Evolutionary conservation across 768 basidiomycete genomes (phyloP), one percentile per base, ranked within the genome.

Genomic region (Mycena vitilis): DNA sequence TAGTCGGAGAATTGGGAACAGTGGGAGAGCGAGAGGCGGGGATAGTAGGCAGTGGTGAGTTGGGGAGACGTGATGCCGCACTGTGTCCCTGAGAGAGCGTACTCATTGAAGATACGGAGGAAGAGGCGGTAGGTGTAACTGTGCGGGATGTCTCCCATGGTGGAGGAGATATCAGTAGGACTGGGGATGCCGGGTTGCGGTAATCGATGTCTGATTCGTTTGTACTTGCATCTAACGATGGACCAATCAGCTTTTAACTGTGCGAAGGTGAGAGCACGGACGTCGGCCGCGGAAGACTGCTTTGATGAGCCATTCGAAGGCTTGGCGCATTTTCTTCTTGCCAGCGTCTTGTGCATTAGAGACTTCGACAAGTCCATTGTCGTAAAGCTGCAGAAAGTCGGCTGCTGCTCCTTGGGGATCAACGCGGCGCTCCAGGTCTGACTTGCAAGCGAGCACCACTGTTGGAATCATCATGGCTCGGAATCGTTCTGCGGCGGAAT

Each of bases 391-490:
- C 48, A 92, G 82, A 48, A 90, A 76, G 22, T 78, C 81, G 23
- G 81, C 72, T 5, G 88, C 89, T 54, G 71, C 71, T 38, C 78
- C 79, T 60, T 83, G 79, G 12, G 91, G 88, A 70, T 91, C 85
- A n/a, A 94, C 82, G 47, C 81, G 81, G 45, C 81, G 82, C 22
- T 83, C 83, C 22, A 91, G 80, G 75, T 97, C 94, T 7, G 91
- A 90, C 78, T 98, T 98, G 82, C 95, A 95, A 5, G 94, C 95
- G 16, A 98, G 82, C 15, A 95, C 92, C 52, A 97, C 84, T 30
- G 87, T 81, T 11, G 92, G 87, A 44, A 92, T 80, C 65, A 86
- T 86, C 75, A 88, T 79, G 59, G 84, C 81, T 73, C 80, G 81
- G 78, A 88, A 91, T 66, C 85, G 80, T 73, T 84, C 94, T 95